phyloP scores from a whole-genome alignment of 257 asterid genomes.

The Gentiana dahurica region DNA sequence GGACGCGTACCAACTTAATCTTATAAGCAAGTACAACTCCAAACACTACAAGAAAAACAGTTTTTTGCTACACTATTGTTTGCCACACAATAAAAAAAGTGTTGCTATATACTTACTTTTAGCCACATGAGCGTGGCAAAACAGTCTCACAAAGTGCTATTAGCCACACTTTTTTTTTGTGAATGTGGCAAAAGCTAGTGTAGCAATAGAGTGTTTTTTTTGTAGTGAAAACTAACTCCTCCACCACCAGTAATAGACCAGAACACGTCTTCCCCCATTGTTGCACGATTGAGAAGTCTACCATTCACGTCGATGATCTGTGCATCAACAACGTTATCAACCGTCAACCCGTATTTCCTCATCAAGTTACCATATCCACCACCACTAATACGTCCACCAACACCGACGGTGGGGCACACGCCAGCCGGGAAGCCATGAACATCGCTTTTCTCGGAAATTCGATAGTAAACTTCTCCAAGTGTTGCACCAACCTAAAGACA shows the following conservation, averaged over 20 bases:
- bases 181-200: no score
- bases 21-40: conserved; percentile 9
- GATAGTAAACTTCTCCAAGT: neutral
- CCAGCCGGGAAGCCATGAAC: conserved; percentile 3
- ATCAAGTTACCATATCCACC: conserved; percentile 14
- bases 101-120: no score
- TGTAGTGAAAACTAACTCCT: conserved; percentile 15
- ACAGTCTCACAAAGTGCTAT: no score
- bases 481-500: neutral
- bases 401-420: conserved; percentile 4
- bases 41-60: no score
- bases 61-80: no score
- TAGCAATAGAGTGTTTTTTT: no score
- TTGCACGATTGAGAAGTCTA: conserved; percentile 19
- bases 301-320: conserved; percentile 27
- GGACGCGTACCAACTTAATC: conserved; percentile 10
- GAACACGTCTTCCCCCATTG: conserved; percentile 39
- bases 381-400: conserved; percentile 9
- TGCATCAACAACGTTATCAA: conserved; percentile 35
- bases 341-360: conserved; percentile 18
- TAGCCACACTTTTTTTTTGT: no score
- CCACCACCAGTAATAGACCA: conserved; percentile 19
- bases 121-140: no score
- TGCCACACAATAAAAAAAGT: no score
- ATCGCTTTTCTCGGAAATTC: conserved; percentile 3